Evolutionary conservation across 768 basidiomycete genomes (phyloP).

Genomic region (Lanmaoa pseudosensibilis): DNA sequence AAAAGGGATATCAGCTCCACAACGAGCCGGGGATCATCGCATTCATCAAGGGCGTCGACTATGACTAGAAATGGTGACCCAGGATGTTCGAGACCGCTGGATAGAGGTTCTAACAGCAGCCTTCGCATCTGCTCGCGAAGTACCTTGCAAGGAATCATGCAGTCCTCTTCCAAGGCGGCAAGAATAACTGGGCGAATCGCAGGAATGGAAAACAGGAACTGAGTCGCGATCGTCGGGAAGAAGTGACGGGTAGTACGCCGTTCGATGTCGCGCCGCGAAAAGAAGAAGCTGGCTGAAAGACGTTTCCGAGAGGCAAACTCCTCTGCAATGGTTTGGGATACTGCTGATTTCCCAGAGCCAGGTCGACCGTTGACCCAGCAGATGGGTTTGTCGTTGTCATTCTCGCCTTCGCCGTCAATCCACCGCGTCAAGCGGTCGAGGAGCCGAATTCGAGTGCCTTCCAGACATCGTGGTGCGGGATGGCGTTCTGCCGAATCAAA

Average conservation of each 20-base stretch:
- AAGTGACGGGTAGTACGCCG: constrained; percentile 22
- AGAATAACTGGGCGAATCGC: constrained; percentile 13
- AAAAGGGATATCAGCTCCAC: constrained; percentile 24
- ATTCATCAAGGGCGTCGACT: constrained; percentile 25
- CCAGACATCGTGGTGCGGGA: constrained; percentile 8
- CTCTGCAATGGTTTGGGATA: constrained; percentile 31
- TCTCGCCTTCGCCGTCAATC: constrained; percentile 5
- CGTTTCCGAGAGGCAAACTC: constrained; percentile 11
- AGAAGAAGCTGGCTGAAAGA: constrained; percentile 36
- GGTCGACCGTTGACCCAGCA: constrained; percentile 24
- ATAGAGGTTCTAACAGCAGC: constrained; percentile 22
- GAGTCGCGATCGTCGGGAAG: constrained; percentile 33
- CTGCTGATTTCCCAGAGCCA: constrained; percentile 20
- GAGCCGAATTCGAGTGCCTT: constrained; percentile 15
- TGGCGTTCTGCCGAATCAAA: constrained; percentile 11
- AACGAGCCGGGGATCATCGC: constrained; percentile 24
- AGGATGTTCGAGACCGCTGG: neutral
- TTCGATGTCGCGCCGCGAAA: constrained; percentile 24
- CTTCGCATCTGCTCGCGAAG: constrained; percentile 27
- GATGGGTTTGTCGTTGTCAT: neutral
- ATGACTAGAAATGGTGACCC: constrained; percentile 17
- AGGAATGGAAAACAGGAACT: constrained; percentile 23
- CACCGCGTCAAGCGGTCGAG: constrained; percentile 6
- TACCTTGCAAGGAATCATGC: constrained; percentile 19
- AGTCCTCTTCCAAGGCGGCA: constrained; percentile 18